phyloP scores from a whole-genome alignment of 495 filamentous ascomycete species.

The Aspergillus nidulans region DNA sequence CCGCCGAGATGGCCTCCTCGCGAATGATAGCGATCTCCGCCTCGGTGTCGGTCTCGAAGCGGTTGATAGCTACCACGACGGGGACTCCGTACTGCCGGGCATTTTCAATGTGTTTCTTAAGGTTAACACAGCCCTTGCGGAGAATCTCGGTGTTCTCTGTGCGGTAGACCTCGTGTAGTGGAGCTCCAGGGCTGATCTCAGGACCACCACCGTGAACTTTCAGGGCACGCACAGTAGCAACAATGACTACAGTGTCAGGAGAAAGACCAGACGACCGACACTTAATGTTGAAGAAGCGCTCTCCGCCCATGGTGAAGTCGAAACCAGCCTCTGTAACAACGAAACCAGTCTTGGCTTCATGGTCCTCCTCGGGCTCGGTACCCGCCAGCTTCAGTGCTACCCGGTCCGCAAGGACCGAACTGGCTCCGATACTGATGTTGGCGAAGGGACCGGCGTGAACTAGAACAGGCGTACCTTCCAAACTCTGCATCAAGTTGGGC shows the following conservation, averaged over 20 bases:
- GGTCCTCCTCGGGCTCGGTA: slow-evolving; percentile 90
- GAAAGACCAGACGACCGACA: slow-evolving; percentile 89
- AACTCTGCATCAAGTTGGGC: slow-evolving; percentile 96
- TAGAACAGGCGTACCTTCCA: slow-evolving; percentile 95
- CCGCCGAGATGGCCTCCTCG: slow-evolving; percentile 88
- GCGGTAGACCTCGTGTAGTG: slow-evolving; percentile 78
- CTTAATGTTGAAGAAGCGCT: slow-evolving; percentile 99
- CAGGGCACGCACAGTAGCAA: slow-evolving; percentile 89
- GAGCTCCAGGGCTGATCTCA: slow-evolving; percentile 78
- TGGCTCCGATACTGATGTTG: slow-evolving; percentile 96
- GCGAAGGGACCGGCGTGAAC: slow-evolving; percentile 97
- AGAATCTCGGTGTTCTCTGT: slow-evolving; percentile 91
- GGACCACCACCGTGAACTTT: slow-evolving; percentile 97
- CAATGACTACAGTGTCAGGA: slow-evolving; percentile 89
- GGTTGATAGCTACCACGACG: slow-evolving; percentile 97
- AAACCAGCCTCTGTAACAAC: slow-evolving; percentile 98
- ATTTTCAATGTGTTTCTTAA: slow-evolving; percentile 90
- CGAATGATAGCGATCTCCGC: slow-evolving; percentile 85
- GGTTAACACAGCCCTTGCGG: slow-evolving; percentile 83
- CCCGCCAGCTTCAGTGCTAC: slow-evolving; percentile 93
- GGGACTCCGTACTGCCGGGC: slow-evolving; percentile 84
- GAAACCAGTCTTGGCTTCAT: slow-evolving; percentile 79
- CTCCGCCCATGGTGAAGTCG: slow-evolving; percentile 99
- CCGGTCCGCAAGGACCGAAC: slow-evolving; percentile 90
- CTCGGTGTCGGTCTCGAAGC: slow-evolving; percentile 87